Base-by-base conservation (phyloP, 2,329 filamentous ascomycete species). In the Colletotrichum ledebouriae region DNA sequence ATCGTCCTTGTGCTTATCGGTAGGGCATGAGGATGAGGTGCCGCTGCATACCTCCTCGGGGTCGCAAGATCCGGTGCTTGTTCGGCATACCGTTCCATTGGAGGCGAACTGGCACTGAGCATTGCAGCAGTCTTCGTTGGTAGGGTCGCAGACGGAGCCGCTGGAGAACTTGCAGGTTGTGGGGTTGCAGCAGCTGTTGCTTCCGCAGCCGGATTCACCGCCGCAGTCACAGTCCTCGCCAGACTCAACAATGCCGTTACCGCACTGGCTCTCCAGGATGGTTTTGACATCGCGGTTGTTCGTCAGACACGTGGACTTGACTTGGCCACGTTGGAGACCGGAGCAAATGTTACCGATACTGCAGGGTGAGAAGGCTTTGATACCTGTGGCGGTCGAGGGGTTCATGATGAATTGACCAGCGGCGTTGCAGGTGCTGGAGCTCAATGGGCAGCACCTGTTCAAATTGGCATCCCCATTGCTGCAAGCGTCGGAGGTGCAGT, bases 211-310 rank as follows among this genome's bases (percentile, higher is more conserved):
- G 13, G 83, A 79, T 13, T 84, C 81, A 62, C 95, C 95, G 70
- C 96, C 96, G 75, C 96, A 99, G 79, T 99, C 96, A 80, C 96
- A 99, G 60, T 99, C 92, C 80, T 99, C 96, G 71, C 94, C 96
- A 17, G 87, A 84, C 80, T 71, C 96, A 58, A 99, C 96, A 72
- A 99, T 98, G 61, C 96, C 96, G 79, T 99, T 99, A 66, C 96
- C 96, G 79, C 96, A 99, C 76, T 94, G 90, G 73, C 91, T 91
- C 62, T 92, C 93, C 0, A 90, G 91, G 73, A 97, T 93, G 33
- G 92, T 96, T 37, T 88, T 86, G 53, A 99, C 89, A 71, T 92
- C 90, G 73, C 88, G 89, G 83, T 99, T 99, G 78, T 93, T 90
- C n/a, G 89, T 90, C 49, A 99, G 83, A 78, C 96, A 99, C 29